These are phyloP conservation scores for Aspergillus sp. DNA, from an alignment of 2,329 filamentous ascomycete species.

Conservation along the genomic window DNA sequence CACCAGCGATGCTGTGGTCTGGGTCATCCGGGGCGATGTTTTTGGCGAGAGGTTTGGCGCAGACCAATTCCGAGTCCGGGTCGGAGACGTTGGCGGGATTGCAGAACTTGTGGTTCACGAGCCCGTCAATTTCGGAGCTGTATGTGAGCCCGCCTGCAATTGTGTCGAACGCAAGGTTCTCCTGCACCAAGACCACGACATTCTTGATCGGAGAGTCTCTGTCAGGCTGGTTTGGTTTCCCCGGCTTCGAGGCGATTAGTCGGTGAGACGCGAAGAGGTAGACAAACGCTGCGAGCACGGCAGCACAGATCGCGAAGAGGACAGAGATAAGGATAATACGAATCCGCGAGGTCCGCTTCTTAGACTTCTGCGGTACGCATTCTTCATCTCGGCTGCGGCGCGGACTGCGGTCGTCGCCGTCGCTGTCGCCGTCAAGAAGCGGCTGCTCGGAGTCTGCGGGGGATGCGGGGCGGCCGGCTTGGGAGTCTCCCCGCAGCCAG, in stretches of 20 bases:
- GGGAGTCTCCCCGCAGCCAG: slow-evolving; percentile 4
- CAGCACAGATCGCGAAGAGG: neutral
- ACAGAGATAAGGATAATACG: neutral
- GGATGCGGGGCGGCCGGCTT: neutral
- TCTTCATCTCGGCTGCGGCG: slow-evolving; percentile 4
- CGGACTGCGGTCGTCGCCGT: neutral
- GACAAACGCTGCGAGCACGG: neutral
- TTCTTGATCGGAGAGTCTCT: slow-evolving; percentile 44
- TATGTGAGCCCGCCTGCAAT: slow-evolving; percentile 44
- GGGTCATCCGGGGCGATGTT: slow-evolving; percentile 45
- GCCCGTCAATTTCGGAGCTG: slow-evolving; percentile 36
- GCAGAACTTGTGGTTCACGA: slow-evolving; percentile 34
- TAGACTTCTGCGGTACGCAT: neutral
- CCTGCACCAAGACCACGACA: slow-evolving; percentile 49
- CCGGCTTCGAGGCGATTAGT: neutral
- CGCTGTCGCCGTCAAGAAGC: neutral
- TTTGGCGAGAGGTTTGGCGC: slow-evolving; percentile 37
- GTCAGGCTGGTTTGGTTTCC: neutral
- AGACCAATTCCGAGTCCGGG: slow-evolving; percentile 30
- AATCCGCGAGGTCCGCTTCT: neutral
- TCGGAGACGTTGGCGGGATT: slow-evolving; percentile 38
- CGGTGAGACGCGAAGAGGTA: neutral
- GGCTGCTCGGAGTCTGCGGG: slow-evolving; percentile 4
- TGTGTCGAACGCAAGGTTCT: slow-evolving; percentile 44
- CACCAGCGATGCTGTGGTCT: slow-evolving; percentile 44